A percentile compares a stretch with the other conserved stretches of the same genome.
phyloP scores from a whole-genome alignment of 805 yeast genomes.

The Isabelozyma pseudorhagii region DNA sequence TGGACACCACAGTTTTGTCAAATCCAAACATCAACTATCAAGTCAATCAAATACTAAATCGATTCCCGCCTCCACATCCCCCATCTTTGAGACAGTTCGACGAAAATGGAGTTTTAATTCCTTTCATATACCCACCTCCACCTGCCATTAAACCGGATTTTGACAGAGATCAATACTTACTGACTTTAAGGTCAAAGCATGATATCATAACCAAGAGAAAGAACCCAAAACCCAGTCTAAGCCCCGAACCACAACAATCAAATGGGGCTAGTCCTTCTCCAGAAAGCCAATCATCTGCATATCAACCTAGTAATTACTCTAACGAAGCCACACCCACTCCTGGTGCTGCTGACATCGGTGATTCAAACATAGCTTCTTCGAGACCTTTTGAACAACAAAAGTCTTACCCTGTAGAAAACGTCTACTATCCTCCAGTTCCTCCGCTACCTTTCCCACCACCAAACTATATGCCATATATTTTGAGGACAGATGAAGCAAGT shows the following conservation, averaged over 20 bases:
- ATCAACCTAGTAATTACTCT: background rate
- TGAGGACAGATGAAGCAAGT: constrained; percentile 31
- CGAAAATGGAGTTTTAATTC: constrained; percentile 35
- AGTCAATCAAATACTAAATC: constrained; percentile 16
- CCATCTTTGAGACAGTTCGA: constrained; percentile 16
- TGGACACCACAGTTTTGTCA: constrained; percentile 8
- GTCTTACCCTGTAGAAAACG: background rate
- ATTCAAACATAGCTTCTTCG: too few relatives aligned
- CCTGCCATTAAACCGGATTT: constrained; percentile 24
- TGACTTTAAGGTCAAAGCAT: background rate
- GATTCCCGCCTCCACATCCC: constrained; percentile 41
- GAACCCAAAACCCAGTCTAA: background rate
- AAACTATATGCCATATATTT: constrained; percentile 44
- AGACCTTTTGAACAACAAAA: too few relatives aligned
- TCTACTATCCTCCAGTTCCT: constrained; percentile 16
- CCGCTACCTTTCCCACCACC: constrained; percentile 46
- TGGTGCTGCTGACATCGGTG: background rate
- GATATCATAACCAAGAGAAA: background rate
- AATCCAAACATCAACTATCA: constrained; percentile 12
- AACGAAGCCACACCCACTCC: background rate
- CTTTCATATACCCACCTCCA: constrained; percentile 43
- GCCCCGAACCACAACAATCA: background rate
- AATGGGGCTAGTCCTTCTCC: background rate
- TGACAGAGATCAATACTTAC: constrained; percentile 3
- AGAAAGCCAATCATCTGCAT: background rate